Conservation (phyloP, 2,329 filamentous ascomycete genomes). For the Alternaria triticina region DNA sequence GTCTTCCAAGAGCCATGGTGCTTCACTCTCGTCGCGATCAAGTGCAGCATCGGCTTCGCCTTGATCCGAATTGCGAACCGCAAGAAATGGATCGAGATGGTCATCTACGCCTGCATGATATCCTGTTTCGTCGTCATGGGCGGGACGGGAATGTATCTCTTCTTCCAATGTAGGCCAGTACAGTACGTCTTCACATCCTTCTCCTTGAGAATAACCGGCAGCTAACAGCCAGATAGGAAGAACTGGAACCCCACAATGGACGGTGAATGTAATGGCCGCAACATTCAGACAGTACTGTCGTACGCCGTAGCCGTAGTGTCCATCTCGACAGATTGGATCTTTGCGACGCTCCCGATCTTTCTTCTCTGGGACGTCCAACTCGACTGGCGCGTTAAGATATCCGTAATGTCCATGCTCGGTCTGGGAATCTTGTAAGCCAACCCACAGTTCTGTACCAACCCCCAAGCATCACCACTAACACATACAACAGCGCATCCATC, state of each 20-base stretch:
- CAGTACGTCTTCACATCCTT: not conserved
- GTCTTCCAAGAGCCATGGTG: constrained; percentile 13
- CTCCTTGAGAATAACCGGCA: no score
- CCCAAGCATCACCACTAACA: no score
- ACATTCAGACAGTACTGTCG: constrained; percentile 4
- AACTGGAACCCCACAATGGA: constrained; percentile 1
- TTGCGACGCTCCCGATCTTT: constrained; percentile 9
- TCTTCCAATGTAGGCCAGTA: constrained; percentile 8
- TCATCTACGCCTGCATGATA: constrained; percentile 6
- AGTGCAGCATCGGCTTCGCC: constrained; percentile 9
- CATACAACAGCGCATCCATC: constrained; percentile 4
- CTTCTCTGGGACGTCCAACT: constrained; percentile 10
- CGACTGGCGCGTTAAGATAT: constrained; percentile 11
- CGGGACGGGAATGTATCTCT: constrained; percentile 8
- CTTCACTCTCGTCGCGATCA: constrained; percentile 12
- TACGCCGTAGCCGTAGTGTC: constrained; percentile 10
- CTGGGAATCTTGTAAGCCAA: constrained; percentile 7
- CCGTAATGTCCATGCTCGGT: constrained; percentile 8
- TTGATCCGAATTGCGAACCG: constrained; percentile 9
- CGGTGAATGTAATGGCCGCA: constrained; percentile 2
- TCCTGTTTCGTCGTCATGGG: constrained; percentile 7
- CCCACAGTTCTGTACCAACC: not conserved
- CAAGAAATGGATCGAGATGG: constrained; percentile 12
- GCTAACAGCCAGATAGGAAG: no score
- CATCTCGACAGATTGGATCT: constrained; percentile 10